Base-by-base conservation (phyloP, 495 filamentous ascomycete species). In the Neurospora sp. region DNA sequence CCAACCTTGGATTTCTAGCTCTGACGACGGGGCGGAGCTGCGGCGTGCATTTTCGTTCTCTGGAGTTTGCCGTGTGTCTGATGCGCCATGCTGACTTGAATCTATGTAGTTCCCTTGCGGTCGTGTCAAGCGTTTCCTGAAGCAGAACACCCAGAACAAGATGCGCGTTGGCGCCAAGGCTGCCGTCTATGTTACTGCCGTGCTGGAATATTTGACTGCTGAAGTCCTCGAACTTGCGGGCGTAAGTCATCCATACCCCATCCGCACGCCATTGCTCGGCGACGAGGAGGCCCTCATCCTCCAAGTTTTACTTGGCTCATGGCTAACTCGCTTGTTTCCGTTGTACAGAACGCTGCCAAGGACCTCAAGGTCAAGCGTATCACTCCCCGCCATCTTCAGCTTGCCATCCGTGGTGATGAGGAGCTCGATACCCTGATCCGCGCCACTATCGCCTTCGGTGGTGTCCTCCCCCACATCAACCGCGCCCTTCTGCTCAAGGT, bases 281-380 rank as follows among this genome's bases (percentile, higher is more conserved):
- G 35, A 70, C 35, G 38, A 70, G 9, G 46, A 40, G 73, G 14
- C 9, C 35, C 20, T 31, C 39, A 39, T 71, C 40, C 66, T 77
- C 70, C 74, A 14, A 27, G 39, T 75, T 27, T 11, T 41, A 39
- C 40, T 44, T 1, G 10, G 3, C 11, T 40, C 35, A 38, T 54
- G 12, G 39, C 71, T 77, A 70, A 71, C 66, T 54, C 20, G 31
- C 37, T 7, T 72, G n/a, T 14, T 60, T 4, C 39, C 20, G 62
- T 70, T 77, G 66, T 69, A 62, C 76, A 90, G 88, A 99, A 99
- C 81, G 96, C 96, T 41, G 96, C 96, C 82, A 98, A 98, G 87
- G 96, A 99, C 83, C 91, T 98, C 78, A 99, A 99, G 84, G 96
- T 98, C 85, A 99, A 98, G 92, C 96, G 96, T 84, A 99, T 99